Percentiles rank a stretch among this genome's conserved stretches.
Conservation (phyloP, 805 yeast genomes). For the Candida cerambycidarum region DNA sequence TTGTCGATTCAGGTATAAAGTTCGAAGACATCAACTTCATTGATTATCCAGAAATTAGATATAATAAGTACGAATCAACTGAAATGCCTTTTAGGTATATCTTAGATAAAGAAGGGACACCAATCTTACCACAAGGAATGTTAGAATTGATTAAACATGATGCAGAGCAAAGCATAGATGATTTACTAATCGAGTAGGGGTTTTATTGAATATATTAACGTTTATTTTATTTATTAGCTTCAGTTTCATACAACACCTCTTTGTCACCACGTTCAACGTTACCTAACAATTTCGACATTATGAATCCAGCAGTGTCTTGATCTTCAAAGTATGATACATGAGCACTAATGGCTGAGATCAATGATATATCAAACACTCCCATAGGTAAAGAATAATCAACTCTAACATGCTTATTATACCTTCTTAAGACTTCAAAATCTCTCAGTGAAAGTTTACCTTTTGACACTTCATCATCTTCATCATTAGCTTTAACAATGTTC, state of each 20-base stretch:
- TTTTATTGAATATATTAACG: too few relatives aligned
- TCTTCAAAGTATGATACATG: slow-evolving; percentile 90
- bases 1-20: slow-evolving; percentile 54
- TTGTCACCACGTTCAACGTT: slow-evolving; percentile 24
- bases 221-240: too few relatives aligned
- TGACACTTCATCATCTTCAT: slow-evolving; percentile 14
- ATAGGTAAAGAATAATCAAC: slow-evolving; percentile 79
- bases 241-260: slow-evolving; percentile 25
- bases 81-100: slow-evolving; percentile 98
- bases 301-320: slow-evolving; percentile 75
- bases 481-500: slow-evolving; percentile 22
- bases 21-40: slow-evolving; percentile 80
- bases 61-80: slow-evolving; percentile 84
- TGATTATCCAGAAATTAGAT: slow-evolving; percentile 92
- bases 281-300: slow-evolving; percentile 58
- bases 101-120: slow-evolving; percentile 58
- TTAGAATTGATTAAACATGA: slow-evolving; percentile 79
- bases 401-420: slow-evolving; percentile 70
- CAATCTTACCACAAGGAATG: slow-evolving; percentile 93
- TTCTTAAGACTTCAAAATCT: slow-evolving; percentile 36
- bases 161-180: slow-evolving; percentile 79
- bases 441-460: slow-evolving; percentile 25
- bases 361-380: slow-evolving; percentile 75
- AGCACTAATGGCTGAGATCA: slow-evolving; percentile 80
- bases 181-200: slow-evolving; percentile 39